Percentiles rank a stretch among this genome's conserved stretches.
These are phyloP conservation scores for Solanum hybrid DNA, from an alignment of 305 asterid genomes.

Conservation along the genomic window DNA sequence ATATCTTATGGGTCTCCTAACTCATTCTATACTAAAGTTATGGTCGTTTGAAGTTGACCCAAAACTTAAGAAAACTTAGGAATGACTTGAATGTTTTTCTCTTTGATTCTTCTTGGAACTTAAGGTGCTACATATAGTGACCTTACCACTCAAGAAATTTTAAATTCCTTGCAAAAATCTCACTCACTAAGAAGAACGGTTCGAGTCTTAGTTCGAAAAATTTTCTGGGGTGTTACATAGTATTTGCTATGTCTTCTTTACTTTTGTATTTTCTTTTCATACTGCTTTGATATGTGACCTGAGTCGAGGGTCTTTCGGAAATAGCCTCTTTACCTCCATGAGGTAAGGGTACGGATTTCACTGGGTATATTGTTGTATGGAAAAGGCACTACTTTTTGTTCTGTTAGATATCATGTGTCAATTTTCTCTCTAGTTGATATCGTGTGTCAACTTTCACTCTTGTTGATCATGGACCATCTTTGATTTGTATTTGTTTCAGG, in stretches of 20 bases:
- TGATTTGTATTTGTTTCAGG: conserved; percentile 36
- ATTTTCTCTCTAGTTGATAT: not conserved
- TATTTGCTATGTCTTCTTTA: not conserved
- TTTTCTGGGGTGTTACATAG: too few species aligned
- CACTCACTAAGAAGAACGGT: too few species aligned
- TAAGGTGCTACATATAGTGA: too few species aligned
- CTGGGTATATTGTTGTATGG: not conserved
- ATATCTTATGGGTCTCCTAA: too few species aligned
- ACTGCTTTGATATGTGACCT: not conserved
- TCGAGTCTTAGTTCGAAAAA: too few species aligned
- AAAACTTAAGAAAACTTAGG: too few species aligned
- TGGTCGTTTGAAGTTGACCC: too few species aligned
- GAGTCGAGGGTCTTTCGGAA: not conserved
- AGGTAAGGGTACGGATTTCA: not conserved
- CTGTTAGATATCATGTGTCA: not conserved
- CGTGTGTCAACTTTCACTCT: not conserved
- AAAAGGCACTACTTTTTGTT: not conserved
- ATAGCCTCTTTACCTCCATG: not conserved
- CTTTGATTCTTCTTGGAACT: too few species aligned
- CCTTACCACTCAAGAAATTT: too few species aligned
- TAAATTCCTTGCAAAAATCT: too few species aligned
- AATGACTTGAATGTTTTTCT: too few species aligned
- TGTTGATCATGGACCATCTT: conserved; percentile 1
- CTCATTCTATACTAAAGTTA: too few species aligned
- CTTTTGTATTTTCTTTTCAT: not conserved